Percentiles rank a stretch among this genome's conserved stretches.
Conservation (phyloP, 148 eudicot species). For the Silene conica region DNA sequence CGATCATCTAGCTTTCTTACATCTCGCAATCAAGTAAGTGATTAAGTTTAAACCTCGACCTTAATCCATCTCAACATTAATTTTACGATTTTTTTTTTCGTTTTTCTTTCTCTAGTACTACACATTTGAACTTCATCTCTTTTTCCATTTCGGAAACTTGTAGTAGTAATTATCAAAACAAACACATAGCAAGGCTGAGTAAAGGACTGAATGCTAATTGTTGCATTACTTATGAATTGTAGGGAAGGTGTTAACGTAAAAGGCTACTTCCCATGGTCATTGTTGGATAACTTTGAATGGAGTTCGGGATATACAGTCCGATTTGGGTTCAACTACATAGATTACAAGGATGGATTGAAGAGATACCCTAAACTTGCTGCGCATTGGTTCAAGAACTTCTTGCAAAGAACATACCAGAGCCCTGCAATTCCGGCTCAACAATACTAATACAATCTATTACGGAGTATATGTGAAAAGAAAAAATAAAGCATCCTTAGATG, state of each 20-base stretch:
- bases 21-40: conserved; percentile 31
- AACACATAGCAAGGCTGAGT: no score
- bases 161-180: no score
- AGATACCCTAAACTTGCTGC: conserved; percentile 39
- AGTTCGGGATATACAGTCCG: conserved; percentile 31
- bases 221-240: neutral
- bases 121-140: no score
- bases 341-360: conserved; percentile 29
- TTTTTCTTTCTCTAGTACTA: no score
- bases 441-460: neutral
- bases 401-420: neutral
- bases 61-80: no score
- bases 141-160: no score
- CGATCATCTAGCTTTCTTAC: conserved; percentile 29
- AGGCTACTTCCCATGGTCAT: conserved; percentile 46
- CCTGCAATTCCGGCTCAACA: neutral
- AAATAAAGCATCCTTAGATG: neutral
- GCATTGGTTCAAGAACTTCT: conserved; percentile 33
- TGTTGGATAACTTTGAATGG: conserved; percentile 47
- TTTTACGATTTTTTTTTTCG: no score
- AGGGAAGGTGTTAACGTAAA: conserved; percentile 21
- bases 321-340: conserved; percentile 39
- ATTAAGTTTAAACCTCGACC: no score
- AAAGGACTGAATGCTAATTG: neutral
- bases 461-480: neutral